Base-by-base conservation (phyloP, 805 yeast genomes). In the Nakazawaea sp. region DNA sequence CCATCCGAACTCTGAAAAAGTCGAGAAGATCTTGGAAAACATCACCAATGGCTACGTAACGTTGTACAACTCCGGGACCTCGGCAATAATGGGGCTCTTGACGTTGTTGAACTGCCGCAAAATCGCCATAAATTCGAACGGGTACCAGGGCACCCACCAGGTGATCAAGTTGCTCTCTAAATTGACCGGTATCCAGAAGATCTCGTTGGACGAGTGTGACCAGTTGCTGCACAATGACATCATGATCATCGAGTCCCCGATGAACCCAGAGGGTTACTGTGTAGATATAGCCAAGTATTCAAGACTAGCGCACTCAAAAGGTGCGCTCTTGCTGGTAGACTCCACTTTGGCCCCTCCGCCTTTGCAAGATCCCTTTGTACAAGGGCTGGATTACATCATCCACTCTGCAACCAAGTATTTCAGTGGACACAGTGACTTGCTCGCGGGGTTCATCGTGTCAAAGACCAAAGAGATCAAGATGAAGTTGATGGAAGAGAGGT, bases 261-360 rank as follows among this genome's bases (percentile, higher is more conserved):
- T 72, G 51, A 73, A 73, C 51, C 78, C 79, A 4, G 62, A 61
- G 40, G 75, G 77, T 1, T 57, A 55, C 24, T 57, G 61, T 33
- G 51, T 57, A 24, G 70, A 70, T 45, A 65, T 73, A 26, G 47
- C 58, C 8, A 50, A 58, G 32, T 70, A 57, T 48, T 69, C 77
- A 0, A 51, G 58, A 4, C 42, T 55, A 29, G 72, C 75, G 0
- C 75, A 70, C 44, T 49, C 49, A 2, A 56, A 54, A 36, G 66
- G 68, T 4, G 71, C 75, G 2, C 50, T 55, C 23, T 47, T 73
- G 16, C 42, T 70, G 18, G 73, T 73, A 2, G 79, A 73, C 52
- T 65, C 78, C 9, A 73, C 78, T 0, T 61, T 72, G 45, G 78
- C 77, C 1, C 78, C 78, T 7, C 76, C 76, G 7, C 77, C 77